phyloP scores from a whole-genome alignment of 75 land plant genomes.

The Picea sitchensis region DNA sequence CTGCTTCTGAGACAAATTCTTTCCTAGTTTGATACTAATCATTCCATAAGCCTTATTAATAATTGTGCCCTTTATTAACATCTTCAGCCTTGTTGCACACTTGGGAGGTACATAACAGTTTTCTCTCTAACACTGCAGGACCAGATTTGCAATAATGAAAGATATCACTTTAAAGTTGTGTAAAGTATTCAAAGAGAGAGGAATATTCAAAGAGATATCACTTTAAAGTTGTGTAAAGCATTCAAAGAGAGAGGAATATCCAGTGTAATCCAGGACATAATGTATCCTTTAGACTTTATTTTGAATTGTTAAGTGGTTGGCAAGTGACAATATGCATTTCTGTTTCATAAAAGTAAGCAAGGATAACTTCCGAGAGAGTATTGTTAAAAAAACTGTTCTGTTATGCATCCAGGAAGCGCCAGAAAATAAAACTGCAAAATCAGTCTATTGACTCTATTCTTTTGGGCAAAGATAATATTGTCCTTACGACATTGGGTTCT shows the following conservation, averaged over 20 bases:
- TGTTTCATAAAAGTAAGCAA: neutral
- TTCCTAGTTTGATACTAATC: too few species aligned
- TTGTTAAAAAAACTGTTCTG: conserved; percentile 1
- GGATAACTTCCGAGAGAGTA: neutral
- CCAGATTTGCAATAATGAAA: too few species aligned
- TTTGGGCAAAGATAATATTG: conserved; percentile 7
- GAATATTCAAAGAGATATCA: too few species aligned
- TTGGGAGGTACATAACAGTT: too few species aligned
- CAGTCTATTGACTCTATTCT: neutral
- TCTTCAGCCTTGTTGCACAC: too few species aligned
- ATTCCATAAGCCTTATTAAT: too few species aligned
- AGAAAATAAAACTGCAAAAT: neutral
- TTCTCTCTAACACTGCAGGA: too few species aligned
- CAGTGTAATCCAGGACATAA: neutral
- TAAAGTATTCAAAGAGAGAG: neutral
- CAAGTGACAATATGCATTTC: neutral
- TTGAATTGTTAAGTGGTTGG: neutral
- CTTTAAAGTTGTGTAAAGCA: neutral
- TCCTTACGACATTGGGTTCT: conserved; percentile 10
- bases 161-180: neutral
- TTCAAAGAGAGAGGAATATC: neutral
- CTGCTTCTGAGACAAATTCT: too few species aligned
- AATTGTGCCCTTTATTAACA: too few species aligned
- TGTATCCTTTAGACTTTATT: neutral
- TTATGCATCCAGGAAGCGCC: conserved; percentile 6